Conservation (phyloP, 2,329 filamentous ascomycete species). For the Colletotrichum tanaceti region DNA sequence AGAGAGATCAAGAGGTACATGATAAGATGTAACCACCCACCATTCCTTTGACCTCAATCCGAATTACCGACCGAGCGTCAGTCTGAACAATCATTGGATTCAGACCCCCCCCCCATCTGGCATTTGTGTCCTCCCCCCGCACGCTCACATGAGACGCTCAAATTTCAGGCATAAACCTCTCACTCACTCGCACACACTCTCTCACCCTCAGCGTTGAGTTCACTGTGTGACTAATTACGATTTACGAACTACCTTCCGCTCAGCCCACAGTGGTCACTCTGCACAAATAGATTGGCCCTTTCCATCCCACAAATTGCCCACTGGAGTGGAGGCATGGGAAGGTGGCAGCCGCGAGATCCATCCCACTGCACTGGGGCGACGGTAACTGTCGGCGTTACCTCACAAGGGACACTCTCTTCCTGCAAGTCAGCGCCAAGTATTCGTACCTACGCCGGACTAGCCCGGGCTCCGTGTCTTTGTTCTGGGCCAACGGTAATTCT, state of each 20-base stretch:
- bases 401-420: slow-evolving; percentile 24
- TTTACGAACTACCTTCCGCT: background rate
- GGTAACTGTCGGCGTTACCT: slow-evolving; percentile 24
- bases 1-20: slow-evolving; percentile 36
- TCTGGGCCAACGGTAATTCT: background rate
- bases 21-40: slow-evolving; percentile 37
- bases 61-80: slow-evolving; percentile 16
- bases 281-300: slow-evolving; percentile 32
- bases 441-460: background rate
- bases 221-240: background rate
- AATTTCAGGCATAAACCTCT: background rate
- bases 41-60: slow-evolving; percentile 16
- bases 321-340: slow-evolving; percentile 33
- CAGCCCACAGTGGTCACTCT: background rate
- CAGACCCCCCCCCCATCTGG: background rate
- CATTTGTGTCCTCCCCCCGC: slow-evolving; percentile 12
- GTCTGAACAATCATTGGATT: slow-evolving; percentile 6
- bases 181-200: background rate
- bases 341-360: slow-evolving; percentile 1
- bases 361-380: background rate
- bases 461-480: slow-evolving; percentile 16
- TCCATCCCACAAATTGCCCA: slow-evolving; percentile 21
- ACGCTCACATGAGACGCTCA: slow-evolving; percentile 21
- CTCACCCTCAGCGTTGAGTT: too few relatives aligned
- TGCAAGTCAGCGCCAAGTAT: slow-evolving; percentile 4